Percentiles rank a stretch among this genome's conserved stretches.
phyloP scores from a whole-genome alignment of 139 green algal species.

The Chlorella sorokiniana region DNA sequence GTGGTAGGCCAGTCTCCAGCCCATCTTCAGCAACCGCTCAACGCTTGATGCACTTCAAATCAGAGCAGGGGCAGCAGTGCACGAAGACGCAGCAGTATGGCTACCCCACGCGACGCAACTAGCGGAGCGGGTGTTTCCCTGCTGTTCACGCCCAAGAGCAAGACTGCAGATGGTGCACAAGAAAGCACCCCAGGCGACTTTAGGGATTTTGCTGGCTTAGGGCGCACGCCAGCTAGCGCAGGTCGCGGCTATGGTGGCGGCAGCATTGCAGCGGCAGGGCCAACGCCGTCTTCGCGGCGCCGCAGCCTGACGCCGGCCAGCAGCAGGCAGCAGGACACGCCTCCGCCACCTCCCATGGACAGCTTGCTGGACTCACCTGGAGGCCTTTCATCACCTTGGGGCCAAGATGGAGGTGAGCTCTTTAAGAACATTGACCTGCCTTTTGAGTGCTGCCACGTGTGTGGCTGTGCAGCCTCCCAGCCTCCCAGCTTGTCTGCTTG shows the following conservation, averaged over 20 bases:
- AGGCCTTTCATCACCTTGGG: too few relatives aligned
- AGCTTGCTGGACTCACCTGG: slow-evolving; percentile 43
- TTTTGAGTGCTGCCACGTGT: too few relatives aligned
- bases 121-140: slow-evolving; percentile 32
- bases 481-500: background rate
- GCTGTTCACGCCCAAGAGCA: slow-evolving; percentile 46
- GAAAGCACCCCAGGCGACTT: slow-evolving; percentile 2
- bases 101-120: background rate
- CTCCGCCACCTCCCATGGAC: slow-evolving; percentile 41
- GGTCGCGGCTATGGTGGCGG: background rate
- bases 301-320: slow-evolving; percentile 56
- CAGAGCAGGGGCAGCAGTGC: background rate
- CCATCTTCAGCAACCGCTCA: too few relatives aligned
- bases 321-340: slow-evolving; percentile 40
- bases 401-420: background rate
- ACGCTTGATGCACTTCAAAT: too few relatives aligned
- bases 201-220: slow-evolving; percentile 8
- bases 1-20: too few relatives aligned
- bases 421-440: too few relatives aligned
- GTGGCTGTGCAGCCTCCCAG: too few relatives aligned
- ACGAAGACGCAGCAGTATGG: slow-evolving; percentile 4
- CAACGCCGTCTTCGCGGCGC: slow-evolving; percentile 42
- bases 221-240: slow-evolving; percentile 13
- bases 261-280: background rate
- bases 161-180: slow-evolving; percentile 22